These are phyloP conservation scores for Termitomyces sp. DNA, from an alignment of 1,284 basidiomycete species.

Conservation along the genomic window DNA sequence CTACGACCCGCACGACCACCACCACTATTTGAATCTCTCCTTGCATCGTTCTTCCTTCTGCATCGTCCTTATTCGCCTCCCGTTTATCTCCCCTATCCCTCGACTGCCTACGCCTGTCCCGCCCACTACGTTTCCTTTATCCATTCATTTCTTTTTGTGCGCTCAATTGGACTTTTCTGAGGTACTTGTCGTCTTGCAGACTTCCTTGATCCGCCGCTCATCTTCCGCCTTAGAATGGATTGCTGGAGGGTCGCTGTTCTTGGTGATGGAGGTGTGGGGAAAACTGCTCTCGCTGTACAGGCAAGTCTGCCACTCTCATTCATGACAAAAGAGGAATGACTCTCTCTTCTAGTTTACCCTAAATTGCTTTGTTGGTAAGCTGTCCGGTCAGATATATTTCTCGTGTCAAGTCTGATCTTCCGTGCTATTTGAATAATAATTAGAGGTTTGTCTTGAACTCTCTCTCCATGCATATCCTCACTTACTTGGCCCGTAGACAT, in stretches of 20 bases:
- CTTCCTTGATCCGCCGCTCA: conserved; percentile 21
- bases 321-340: conserved; percentile 13
- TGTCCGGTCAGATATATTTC: neutral
- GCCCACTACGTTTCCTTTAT: conserved; percentile 17
- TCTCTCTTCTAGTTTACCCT: conserved; percentile 71
- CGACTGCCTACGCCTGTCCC: conserved; percentile 20
- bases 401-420: neutral
- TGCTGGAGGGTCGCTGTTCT: conserved; percentile 91
- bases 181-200: conserved; percentile 16
- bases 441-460: conserved; percentile 42
- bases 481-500: conserved; percentile 49
- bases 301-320: conserved; percentile 40
- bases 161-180: conserved; percentile 25
- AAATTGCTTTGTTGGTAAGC: conserved; percentile 86
- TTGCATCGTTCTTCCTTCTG: conserved; percentile 14
- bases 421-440: conserved; percentile 3
- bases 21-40: conserved; percentile 40
- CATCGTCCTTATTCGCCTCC: conserved; percentile 18
- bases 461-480: conserved; percentile 10
- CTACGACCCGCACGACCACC: conserved; percentile 47
- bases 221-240: conserved; percentile 57
- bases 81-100: conserved; percentile 22
- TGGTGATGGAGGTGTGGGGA: conserved; percentile 96
- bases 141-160: conserved; percentile 25
- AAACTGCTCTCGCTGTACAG: conserved; percentile 95